Evolutionary conservation across 2,329 filamentous ascomycete genomes (phyloP), one percentile per base, ranked within the genome.

Genomic region (Trichoderma simmonsii): DNA sequence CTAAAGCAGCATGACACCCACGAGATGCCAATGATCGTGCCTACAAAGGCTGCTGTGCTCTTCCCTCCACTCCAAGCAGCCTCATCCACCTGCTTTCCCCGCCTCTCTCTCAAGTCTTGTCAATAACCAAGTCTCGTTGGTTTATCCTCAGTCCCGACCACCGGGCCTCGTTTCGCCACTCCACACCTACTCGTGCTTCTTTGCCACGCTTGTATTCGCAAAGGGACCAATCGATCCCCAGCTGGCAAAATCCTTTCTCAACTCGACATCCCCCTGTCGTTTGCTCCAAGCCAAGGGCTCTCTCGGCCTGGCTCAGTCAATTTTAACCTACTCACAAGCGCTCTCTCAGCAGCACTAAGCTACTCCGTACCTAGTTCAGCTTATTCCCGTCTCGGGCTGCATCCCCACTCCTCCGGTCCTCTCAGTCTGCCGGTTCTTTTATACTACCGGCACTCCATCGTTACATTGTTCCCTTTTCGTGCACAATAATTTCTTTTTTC

Each of bases 1-100:
- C 77, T 79, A 77, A 79, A 79, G 78, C 78, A 75, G 73, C 75
- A 71, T 26, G 24, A 68, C 57, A 48, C 54, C 63, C 32, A 71
- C n/a, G 28, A 32, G 28, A 71, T 59, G 56, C 72, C 72, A 62
- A 48, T 70, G 39, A 28, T 26, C 57, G 56, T 51, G 67, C 62
- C 59, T 68, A 65, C 63, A 66, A 71, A 71, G 61, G 9, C 63
- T 34, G 26, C 70, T 34, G 48, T 54, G n/a, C 48, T 51, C 14
- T 70, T n/a, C 32, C 67, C 39, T 70, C 70, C 36, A n/a, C 61
- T 36, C 32, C 48, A 18, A 61, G 30, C n/a, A 70, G 43, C 59
- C 43, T 70, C 57, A 70, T 39, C 68, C 59, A 32, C 68, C 59
- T 28, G 30, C n/a, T 30, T 34, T 64, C 51, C 68, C 68, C 68